Percentiles rank a stretch among this genome's conserved stretches.
These are phyloP conservation scores for Pestalotiopsis sp. DNA, from an alignment of 2,329 filamentous ascomycete species.

Conservation along the genomic window DNA sequence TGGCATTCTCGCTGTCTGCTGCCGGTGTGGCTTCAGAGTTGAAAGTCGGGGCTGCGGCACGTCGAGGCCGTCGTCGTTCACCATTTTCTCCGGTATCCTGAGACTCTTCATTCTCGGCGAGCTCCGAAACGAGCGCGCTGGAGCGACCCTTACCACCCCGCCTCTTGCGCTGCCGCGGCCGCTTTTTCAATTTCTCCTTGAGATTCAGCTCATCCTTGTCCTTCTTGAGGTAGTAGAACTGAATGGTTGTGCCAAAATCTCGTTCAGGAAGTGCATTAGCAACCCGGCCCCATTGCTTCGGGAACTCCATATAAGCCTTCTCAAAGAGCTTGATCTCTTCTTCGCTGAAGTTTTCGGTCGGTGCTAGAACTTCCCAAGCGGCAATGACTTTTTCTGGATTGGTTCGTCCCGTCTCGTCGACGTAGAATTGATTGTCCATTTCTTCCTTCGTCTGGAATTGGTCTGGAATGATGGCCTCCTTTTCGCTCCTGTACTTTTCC, in stretches of 20 bases:
- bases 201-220: constrained; percentile 76
- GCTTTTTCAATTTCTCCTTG: constrained; percentile 74
- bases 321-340: constrained; percentile 74
- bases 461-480: constrained; percentile 74
- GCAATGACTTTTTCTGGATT: constrained; percentile 69
- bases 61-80: constrained; percentile 62
- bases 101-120: constrained; percentile 58
- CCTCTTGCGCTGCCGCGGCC: constrained; percentile 62
- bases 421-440: constrained; percentile 59
- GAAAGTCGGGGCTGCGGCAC: constrained; percentile 73
- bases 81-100: constrained; percentile 62
- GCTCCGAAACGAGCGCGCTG: constrained; percentile 68
- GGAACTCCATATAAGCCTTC: constrained; percentile 72
- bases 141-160: constrained; percentile 61
- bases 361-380: constrained; percentile 72
- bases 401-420: constrained; percentile 67
- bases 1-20: constrained; percentile 63
- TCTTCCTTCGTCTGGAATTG: constrained; percentile 69
- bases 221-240: constrained; percentile 84
- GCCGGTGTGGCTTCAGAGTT: constrained; percentile 62
- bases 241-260: constrained; percentile 79
- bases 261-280: constrained; percentile 68
- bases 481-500: constrained; percentile 71
- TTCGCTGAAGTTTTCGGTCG: constrained; percentile 73
- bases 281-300: constrained; percentile 83